Evolutionary conservation across 208 protist genomes (phyloP), one percentile per base, ranked within the genome.

Genomic region (Trichomonas vaginalis): DNA sequence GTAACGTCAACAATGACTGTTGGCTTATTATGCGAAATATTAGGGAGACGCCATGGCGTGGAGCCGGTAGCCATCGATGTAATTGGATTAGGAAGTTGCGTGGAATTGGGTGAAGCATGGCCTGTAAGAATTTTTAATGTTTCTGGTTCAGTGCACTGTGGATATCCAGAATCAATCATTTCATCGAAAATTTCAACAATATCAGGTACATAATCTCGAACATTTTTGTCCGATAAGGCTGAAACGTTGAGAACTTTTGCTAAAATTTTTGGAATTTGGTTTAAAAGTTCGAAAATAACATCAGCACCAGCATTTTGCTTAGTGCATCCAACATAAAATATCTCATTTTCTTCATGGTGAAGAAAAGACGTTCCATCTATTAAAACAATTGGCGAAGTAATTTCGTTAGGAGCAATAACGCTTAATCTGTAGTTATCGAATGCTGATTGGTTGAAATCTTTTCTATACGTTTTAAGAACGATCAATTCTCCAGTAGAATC

Each of bases 1-100:
- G 99, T 96, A 8, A 99, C 98, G 96, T 99, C 99, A 48, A 99
- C 97, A 96, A 99, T 99, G 37, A 99, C 97, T 96, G 99, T 98
- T 97, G 99, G 99, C 62, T 98, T 98, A 40, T 97, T 96, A 97
- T 99, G 99, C 95, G 98, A 97, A 87, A 99, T 51, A 39, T 92
- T 92, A 39, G 12, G 86, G 39, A 45, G 15, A 39, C 86, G 86
- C 86, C 86, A 92, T 35, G 86, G 27, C 17, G 45, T 51, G 9
- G 86, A 42, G 12, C 86, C 86, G 0, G 86, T 92, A 0, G 92
- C 49, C 47, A 48, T 42, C 1, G 42, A 79, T n/a, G 92, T 46
- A 8, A 79, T 35, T 45, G 61, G 92, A 35, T 15, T 79, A 27
- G 45, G n/a, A 17, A 32, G 27, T 27, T 79, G 37, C 15, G 14